Base-by-base conservation (phyloP, 805 yeast species). In the Candida oleophila region DNA sequence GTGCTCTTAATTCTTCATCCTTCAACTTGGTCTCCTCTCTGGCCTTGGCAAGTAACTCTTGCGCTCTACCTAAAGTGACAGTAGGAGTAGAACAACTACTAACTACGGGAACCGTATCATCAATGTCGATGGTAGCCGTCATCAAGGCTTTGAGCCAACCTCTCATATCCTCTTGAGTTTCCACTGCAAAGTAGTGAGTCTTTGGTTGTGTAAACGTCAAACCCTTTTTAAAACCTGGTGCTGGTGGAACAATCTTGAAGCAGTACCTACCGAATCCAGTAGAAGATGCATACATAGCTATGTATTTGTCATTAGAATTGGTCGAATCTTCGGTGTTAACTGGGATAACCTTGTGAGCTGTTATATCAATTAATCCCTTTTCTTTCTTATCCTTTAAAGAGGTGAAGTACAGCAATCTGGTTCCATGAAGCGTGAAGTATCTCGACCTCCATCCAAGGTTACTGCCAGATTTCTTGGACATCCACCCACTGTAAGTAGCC, bases 11-110 rank as follows among this genome's bases (percentile, higher is more conserved):
- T 42, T 75, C 78, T 46, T 78, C 73, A 51, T 79, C 79, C 53
- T 82, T 81, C 44, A 73, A 57, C 52, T 75, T 77, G 0, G 87
- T 82, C 52, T 81, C 88, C 57, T 85, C 94, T 58, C 95, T 76
- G 0, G 96, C 94, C 54, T 84, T 87, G 2, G 88, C 84, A 56
- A 89, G 73, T 64, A 94, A 65, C 57, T 84, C 96, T 65, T 89
- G 96, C 0, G 99, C 99, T 56, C 82, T 83, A 41, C 82, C 80
- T 51, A 94, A 71, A 9, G 96, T 83, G 7, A 94, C 90, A 0
- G 98, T 92, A n/a, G 99, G 98, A 0, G 97, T 89, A 11, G 87
- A 85, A 64, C 96, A 92, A 14, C 97, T 87, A 49, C 96, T 86
- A 8, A 91, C 85, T 1, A 89, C 94, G 0, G 99, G 97, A 12